Evolutionary conservation across 805 yeast species (phyloP), one percentile per base, ranked within the genome.

Genomic region (Sugiyamaella boreocaroliniensis): DNA sequence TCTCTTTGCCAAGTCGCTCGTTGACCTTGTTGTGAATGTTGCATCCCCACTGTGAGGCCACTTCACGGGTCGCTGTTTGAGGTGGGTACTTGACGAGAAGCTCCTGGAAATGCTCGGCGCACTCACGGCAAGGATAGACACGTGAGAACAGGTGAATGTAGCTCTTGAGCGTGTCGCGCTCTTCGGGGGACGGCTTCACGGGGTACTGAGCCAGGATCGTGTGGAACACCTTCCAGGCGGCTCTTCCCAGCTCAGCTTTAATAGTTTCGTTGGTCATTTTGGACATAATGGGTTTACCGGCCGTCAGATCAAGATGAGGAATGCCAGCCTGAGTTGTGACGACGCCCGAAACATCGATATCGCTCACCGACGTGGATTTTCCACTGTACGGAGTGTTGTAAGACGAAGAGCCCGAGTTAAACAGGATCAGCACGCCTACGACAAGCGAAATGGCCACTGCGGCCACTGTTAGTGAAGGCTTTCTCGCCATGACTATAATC

Each of bases 11-110:
- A 44, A 90, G 73, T 49, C 84, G 72, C 50, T 79, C 79, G 67
- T 92, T 92, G 37, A 90, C 97, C 63, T 82, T 76, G 67, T 92
- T 90, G 70, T 90, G 98, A 4, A 90, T 75, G 63, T 85, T 85
- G 65, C 99, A 93, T 1, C 99, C 99, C 99, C 99, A 93, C 58
- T 87, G 71, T 0, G 96, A 89, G 1, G 99, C 98, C 2, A 80
- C 78, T 56, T 82, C 81, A 53, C 96, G 76, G 19, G 85, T 76
- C 7, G 80, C 74, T 2, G 85, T 76, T 64, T 93, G 99, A 2
- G 96, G 97, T 1, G 99, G 98, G 63, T 74, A 83, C 61, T 84
- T 76, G 52, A 72, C 64, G 52, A 93, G 69, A 58, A 92, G 70
- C 64, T 78, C 70, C 58, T 79, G 85, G 68, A 93, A 93, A 68